Evolutionary conservation across 352 stramenopile species (phyloP).

Genomic region (Pythium biforme): DNA sequence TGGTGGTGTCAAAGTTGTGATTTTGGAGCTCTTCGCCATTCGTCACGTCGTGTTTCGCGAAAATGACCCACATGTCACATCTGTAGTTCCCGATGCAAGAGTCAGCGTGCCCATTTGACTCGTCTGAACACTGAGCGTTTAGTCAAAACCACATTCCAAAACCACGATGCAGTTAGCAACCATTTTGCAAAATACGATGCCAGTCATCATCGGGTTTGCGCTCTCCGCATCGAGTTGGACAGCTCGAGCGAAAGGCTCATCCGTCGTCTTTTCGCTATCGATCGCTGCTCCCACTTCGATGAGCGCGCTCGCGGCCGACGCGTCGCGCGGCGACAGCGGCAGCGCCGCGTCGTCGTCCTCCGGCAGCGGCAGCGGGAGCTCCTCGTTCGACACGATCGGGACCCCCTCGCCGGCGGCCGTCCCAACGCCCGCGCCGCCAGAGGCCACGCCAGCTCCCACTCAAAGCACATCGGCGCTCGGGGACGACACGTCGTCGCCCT

Average conservation of each 20-base stretch:
- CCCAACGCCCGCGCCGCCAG: conserved; percentile 4
- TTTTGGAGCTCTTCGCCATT: background rate
- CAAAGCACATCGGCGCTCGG: conserved; percentile 5
- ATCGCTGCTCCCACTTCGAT: too few species aligned
- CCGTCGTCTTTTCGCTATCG: too few species aligned
- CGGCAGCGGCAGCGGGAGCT: background rate
- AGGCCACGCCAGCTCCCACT: background rate
- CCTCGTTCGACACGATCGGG: background rate
- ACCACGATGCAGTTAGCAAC: background rate
- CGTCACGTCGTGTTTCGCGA: background rate
- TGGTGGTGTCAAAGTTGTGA: too few species aligned
- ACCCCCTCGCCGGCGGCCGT: background rate
- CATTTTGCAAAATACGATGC: conserved; percentile 17
- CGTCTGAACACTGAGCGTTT: conserved; percentile 1
- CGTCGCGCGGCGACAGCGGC: too few species aligned
- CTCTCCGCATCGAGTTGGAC: too few species aligned
- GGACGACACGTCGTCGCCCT: conserved; percentile 25
- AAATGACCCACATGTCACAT: background rate
- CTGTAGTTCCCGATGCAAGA: background rate
- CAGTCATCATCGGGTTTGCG: background rate
- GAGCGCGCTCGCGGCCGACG: too few species aligned
- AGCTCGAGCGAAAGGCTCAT: background rate
- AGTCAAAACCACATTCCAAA: conserved; percentile 6
- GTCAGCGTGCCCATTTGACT: background rate
- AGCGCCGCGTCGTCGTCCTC: background rate